A percentile compares a stretch with the other conserved stretches of the same genome.
Evolutionary conservation across 163 green algal genomes (phyloP).

Genomic region (Smithsoniella earleae): DNA sequence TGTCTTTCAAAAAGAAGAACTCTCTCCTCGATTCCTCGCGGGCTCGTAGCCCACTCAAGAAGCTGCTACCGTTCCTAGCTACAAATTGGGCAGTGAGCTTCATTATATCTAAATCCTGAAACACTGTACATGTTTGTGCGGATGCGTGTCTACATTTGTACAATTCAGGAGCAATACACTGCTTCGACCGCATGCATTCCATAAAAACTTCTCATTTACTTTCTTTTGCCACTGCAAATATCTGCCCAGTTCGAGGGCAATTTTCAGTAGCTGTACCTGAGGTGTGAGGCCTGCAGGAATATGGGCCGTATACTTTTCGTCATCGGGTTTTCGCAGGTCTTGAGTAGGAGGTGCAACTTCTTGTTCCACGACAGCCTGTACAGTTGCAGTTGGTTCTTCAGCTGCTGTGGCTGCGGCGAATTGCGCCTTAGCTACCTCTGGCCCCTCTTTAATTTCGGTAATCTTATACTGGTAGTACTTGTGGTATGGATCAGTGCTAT

Average conservation of each 20-base stretch:
- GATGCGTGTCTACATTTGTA: background rate
- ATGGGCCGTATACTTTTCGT: conserved; percentile 75
- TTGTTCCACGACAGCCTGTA: no score
- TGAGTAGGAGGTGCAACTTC: conserved; percentile 39
- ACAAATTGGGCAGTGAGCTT: conserved; percentile 92
- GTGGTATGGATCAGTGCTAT: conserved; percentile 85
- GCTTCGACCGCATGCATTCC: conserved; percentile 1
- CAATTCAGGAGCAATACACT: conserved; percentile 14
- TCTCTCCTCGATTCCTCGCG: conserved; percentile 71
- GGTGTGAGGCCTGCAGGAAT: conserved; percentile 4
- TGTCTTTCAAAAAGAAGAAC: conserved; percentile 97
- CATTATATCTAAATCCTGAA: conserved; percentile 85
- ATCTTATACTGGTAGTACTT: conserved; percentile 75
- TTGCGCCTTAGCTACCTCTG: background rate
- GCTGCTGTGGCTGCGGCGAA: conserved; percentile 33
- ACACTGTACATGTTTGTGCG: background rate
- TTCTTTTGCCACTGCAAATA: no score
- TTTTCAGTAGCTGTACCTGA: no score
- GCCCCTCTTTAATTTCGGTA: conserved; percentile 36
- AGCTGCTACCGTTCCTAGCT: conserved; percentile 83
- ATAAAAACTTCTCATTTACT: conserved; percentile 18
- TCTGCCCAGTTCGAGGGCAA: no score
- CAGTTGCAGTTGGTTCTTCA: conserved; percentile 35
- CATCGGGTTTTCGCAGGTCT: conserved; percentile 65
- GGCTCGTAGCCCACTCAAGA: conserved; percentile 66